Base-by-base conservation (phyloP, 176 grass and related monocot genomes). In the Pontederia paniculata region DNA sequence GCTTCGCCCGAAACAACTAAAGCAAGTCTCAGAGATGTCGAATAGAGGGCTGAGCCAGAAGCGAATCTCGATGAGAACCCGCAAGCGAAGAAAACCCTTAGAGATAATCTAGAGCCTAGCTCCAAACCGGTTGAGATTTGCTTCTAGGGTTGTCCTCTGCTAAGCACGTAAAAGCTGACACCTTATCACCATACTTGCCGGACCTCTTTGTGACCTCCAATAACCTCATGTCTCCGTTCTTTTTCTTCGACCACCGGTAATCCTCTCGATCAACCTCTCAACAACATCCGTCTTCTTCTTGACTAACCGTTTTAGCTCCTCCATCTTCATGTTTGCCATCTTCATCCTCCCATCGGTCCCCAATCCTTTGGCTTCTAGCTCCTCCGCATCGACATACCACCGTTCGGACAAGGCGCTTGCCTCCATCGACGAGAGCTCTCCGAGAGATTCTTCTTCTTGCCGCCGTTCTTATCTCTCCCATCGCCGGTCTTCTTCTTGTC, bases 101-200 rank as follows among this genome's bases (percentile, higher is more conserved):
- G n/a, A n/a, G n/a, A n/a, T n/a, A n/a, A n/a, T n/a, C n/a, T n/a
- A n/a, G n/a, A n/a, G n/a, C n/a, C n/a, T n/a, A n/a, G n/a, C n/a
- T n/a, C n/a, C n/a, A n/a, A n/a, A n/a, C n/a, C n/a, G n/a, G n/a
- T n/a, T n/a, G n/a, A n/a, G n/a, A n/a, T n/a, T n/a, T n/a, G n/a
- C n/a, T n/a, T n/a, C n/a, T 89, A 9, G 90, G 82, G 64, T 96
- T 96, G 64, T 96, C 90, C 54, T 96, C 79, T 4, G 89, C 63
- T 9, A 96, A 73, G 60, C 90, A 96, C 21, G 85, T 89, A 68
- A 96, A 96, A 0, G 90, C 90, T 0, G 85, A 86, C 6, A 96
- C 85, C 72, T 96, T 96, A 76, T 96, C 90, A 25, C 81, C 22
- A 1, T 85, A 89, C 20, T 82, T 89, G 42, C 90, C 90, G 19